Base-by-base conservation (phyloP, 441 rosid genomes). In the Sinapis alba region DNA sequence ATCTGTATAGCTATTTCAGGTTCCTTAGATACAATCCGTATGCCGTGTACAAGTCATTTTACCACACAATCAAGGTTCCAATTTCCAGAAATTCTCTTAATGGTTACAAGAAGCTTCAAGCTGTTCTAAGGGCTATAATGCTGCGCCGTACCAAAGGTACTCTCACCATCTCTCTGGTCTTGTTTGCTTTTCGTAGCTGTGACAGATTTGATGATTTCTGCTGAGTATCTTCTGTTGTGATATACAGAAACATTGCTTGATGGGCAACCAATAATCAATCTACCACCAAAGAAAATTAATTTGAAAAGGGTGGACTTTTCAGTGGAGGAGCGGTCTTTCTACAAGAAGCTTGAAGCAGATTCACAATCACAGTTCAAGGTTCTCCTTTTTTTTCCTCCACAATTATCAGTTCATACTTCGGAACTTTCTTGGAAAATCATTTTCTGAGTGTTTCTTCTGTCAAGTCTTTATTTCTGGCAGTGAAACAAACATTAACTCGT, bases 401-500 rank as follows among this genome's bases (percentile, higher is more conserved):
- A 38, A 12, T 38, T 38, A 32, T 32, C 38, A 32, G 38, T 32
- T 32, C 38, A 32, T 32, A 38, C 45, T 38, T 38, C 11, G 53
- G 43, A 74, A 12, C 27, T 68, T 32, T 32, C 38, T 32, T 32
- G 2, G 3, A 8, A 32, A 32, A 32, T 32, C 38, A 32, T 32
- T 0, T 32, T 32, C 38, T 47, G 65, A 76, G 28, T 36, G 50
- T 18, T 28, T 12, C 18, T 36, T 10, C 16, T 61, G 45, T 50
- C 28, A 15, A 57, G 24, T 30, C 6, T 30, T 24, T 16, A 23
- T 32, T 53, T 43, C 38, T 28, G 23, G 62, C 23, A 16, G 27
- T 45, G 61, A 63, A 62, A 53, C 62, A 65, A 41, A 24, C 54
- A 43, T 21, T 21, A 65, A 57, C 18, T 71, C 16, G 21, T 71